Evolutionary conservation across 768 basidiomycete species (phyloP), one percentile per base, ranked within the genome.

Genomic region (Russula sp.): DNA sequence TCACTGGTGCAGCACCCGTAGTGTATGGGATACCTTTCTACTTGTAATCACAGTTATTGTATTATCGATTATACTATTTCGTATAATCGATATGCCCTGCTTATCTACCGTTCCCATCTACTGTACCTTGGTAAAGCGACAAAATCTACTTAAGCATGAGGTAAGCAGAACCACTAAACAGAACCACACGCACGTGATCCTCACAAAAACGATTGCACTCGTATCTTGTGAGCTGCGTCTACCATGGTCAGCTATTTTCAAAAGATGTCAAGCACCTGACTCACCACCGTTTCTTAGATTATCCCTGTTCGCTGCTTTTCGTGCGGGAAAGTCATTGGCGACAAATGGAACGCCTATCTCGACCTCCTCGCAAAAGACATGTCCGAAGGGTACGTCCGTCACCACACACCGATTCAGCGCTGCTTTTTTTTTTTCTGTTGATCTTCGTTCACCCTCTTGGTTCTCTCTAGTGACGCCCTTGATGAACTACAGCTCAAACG

Each of bases 1-100:
- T 98, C 62, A 98, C 94, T 32, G 97, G 96, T 1, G 94, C 95
- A 1, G 94, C 97, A 14, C 89, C 94, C 16, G 88, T 99, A 0
- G 88, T 95, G 13, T 98, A 98, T 73, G 97, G 97, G 2, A 89
- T 99, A 69, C 97, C 97, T 2, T 93, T 95, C 71, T 93, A 92
- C 75, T 73, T 97, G 64, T 84, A 40, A 65, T 60, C 54, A 53
- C 24, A n/a, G 40, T n/a, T n/a, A n/a, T n/a, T n/a, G n/a, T n/a
- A n/a, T n/a, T n/a, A n/a, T n/a, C n/a, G n/a, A n/a, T n/a, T n/a
- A n/a, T n/a, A n/a, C n/a, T 44, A 57, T 8, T 57, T 49, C 32
- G 2, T 28, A 40, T 59, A 53, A 53, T 44, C 14, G 16, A 40
- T 44, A 30, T 1, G 8, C 36, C 10, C 44, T 20, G 11, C 46